Evolutionary conservation across 495 filamentous ascomycete species (phyloP).

Genomic region (Penicillium steckii): DNA sequence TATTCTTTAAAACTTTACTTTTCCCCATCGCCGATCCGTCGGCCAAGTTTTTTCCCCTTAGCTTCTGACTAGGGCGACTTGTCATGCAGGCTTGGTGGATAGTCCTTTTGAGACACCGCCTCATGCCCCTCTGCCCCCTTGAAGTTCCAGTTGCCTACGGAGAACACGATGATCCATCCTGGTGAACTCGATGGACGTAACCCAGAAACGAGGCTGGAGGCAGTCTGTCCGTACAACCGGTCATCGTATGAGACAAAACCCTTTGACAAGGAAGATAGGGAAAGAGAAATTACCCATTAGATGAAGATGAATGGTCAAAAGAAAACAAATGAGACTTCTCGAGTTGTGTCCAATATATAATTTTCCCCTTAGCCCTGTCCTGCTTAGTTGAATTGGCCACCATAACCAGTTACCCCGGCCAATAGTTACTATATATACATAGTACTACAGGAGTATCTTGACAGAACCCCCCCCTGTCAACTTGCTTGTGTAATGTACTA

Average conservation of each 20-base stretch:
- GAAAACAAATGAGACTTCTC: too few relatives aligned
- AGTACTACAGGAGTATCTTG: too few relatives aligned
- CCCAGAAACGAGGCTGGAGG: neutral
- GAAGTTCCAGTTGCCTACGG: neutral
- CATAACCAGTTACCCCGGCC: too few relatives aligned
- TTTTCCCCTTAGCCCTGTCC: neutral
- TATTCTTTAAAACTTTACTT: neutral
- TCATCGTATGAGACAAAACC: too few relatives aligned
- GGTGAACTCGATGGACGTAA: constrained; percentile 1
- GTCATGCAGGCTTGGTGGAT: constrained; percentile 13
- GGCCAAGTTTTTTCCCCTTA: neutral
- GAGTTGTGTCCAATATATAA: too few relatives aligned
- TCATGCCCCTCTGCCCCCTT: constrained; percentile 20
- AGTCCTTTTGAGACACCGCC: constrained; percentile 20
- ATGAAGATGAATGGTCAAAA: too few relatives aligned
- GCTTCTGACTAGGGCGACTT: constrained; percentile 2
- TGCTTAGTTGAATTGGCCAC: neutral
- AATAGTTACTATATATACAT: too few relatives aligned
- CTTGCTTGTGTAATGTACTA: too few relatives aligned
- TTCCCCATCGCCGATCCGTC: neutral
- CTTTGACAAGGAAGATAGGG: too few relatives aligned
- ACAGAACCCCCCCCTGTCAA: too few relatives aligned
- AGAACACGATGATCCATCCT: neutral
- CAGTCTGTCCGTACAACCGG: too few relatives aligned
- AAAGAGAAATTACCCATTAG: too few relatives aligned